Evolutionary conservation across 371 early-diverging fungal genomes (phyloP), one percentile per base, ranked within the genome.

Genomic region (Mucor racemosus): DNA sequence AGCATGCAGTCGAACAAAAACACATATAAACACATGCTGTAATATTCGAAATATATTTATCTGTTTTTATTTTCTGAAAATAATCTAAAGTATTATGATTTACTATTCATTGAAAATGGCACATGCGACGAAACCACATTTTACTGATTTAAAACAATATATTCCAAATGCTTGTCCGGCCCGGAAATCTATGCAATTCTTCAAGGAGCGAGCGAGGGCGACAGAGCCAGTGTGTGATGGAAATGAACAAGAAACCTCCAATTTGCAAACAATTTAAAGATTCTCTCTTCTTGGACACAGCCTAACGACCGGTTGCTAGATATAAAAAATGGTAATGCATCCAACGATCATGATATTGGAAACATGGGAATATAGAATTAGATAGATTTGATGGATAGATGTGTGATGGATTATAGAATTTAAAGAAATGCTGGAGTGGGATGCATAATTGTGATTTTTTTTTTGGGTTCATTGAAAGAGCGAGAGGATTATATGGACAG

Each of bases 221-320:
- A 26, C 38, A 50, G 50, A 26, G 50, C 19, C 50, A 50, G 11
- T 50, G 50, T 21, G 50, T 50, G 50, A 50, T 50, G 39, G 21
- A 33, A 58, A 17, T 39, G 58, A 58, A 58, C 31, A 56, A 56
- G 60, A 60, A 60, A 46, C 60, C 31, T 60, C 62, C 38, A 42
- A 61, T 5, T 50, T 61, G 42, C 34, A 61, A 64, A 34, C 36
- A 3, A 38, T 57, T 64, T 63, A 64, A 64, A 64, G 65, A 64
- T 64, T 65, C 68, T 68, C 68, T 68, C 60, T 68, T 68, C 63
- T 62, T 68, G 68, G 68, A 68, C 63, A 67, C 68, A 67, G 67
- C 60, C 67, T 60, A 60, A 67, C 67, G 67, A 67, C 67, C 67
- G 67, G 67, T 66, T 66, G 61, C 60, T 66, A 66, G 60, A 59